Base-by-base conservation (phyloP, 495 filamentous ascomycete genomes). In the Tuber melanosporum region DNA sequence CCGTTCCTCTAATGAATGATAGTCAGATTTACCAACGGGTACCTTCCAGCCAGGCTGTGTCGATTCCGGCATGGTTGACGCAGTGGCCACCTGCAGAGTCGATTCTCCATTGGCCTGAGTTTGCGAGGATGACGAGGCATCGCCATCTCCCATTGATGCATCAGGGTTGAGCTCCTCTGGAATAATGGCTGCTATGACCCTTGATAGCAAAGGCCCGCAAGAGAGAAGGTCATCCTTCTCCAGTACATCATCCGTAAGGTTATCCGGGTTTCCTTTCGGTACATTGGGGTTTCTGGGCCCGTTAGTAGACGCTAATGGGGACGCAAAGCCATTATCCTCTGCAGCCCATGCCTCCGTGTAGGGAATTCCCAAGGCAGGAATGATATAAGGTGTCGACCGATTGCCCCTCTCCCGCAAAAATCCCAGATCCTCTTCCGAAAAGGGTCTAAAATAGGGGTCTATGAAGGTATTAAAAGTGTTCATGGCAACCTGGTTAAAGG, bases 281-380 rank as follows among this genome's bases (percentile, higher is more conserved):
- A 95, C 90, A 83, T 97, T 98, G 2, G 93, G 86, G 76, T 89
- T 90, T 73, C 92, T 90, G 57, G 87, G 86, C 19, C 88, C 87
- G 5, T 88, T 80, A 41, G 78, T 80, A n/a, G 79, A 72, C 39
- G 72, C 72, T n/a, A 42, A 82, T 20, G 75, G 75, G 42, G 78
- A 74, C 43, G 80, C 76, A 52, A 77, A 81, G 57, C 46, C 44
- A 77, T 94, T 92, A 32, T 99, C 95, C 80, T 99, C 95, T 78
- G 96, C 93, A 1, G 93, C 90, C 96, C 96, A 99, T 7, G 93
- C 86, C 76, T 98, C 94, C 17, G 88, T 90, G 85, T 98, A 98
- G 82, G 91, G 90, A 78, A 90, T 90, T 49, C 94, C 95, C 14
- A 94, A 91, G 72, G 90, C 90, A 2, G 94, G 95, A 85, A 95